Evolutionary conservation across 164 flowering plant species (phyloP).

Genomic region (Berberis vulgaris): DNA sequence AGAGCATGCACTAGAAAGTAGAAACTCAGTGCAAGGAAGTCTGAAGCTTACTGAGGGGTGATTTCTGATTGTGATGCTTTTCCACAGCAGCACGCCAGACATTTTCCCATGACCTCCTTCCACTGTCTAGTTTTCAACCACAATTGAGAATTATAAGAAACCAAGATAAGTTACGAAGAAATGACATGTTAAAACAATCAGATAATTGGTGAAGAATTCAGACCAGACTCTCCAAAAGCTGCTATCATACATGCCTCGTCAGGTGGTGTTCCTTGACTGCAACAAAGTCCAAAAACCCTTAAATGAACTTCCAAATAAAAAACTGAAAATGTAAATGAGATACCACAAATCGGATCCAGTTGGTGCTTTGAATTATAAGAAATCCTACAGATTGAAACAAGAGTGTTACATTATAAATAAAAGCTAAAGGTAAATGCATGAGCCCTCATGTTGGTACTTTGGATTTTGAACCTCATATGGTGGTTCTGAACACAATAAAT

Average conservation of each 20-base stretch:
- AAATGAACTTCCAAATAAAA: neutral
- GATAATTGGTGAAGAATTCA: neutral
- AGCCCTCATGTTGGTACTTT: too few species aligned
- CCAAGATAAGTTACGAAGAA: neutral
- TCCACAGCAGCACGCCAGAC: constrained; percentile 61
- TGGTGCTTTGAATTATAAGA: too few species aligned
- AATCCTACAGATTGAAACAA: too few species aligned
- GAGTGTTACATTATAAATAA: too few species aligned
- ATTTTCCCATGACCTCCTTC: constrained; percentile 70
- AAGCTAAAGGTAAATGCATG: too few species aligned
- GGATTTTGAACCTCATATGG: too few species aligned
- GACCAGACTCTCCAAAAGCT: constrained; percentile 85
- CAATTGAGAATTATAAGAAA: constrained; percentile 1
- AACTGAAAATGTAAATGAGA: too few species aligned
- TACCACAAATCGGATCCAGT: too few species aligned
- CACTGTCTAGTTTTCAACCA: constrained; percentile 52
- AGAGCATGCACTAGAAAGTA: neutral
- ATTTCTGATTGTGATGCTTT: constrained; percentile 47
- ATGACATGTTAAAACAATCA: neutral
- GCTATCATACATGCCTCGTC: constrained; percentile 88
- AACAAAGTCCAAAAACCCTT: constrained; percentile 12
- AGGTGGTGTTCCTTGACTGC: constrained; percentile 84
- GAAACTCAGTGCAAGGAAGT: constrained; percentile 37
- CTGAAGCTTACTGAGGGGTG: constrained; percentile 31
- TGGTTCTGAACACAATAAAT: too few species aligned